A percentile compares a stretch with the other conserved stretches of the same genome.
Evolutionary conservation across 805 yeast genomes (phyloP).

Genomic region (Candida maris): DNA sequence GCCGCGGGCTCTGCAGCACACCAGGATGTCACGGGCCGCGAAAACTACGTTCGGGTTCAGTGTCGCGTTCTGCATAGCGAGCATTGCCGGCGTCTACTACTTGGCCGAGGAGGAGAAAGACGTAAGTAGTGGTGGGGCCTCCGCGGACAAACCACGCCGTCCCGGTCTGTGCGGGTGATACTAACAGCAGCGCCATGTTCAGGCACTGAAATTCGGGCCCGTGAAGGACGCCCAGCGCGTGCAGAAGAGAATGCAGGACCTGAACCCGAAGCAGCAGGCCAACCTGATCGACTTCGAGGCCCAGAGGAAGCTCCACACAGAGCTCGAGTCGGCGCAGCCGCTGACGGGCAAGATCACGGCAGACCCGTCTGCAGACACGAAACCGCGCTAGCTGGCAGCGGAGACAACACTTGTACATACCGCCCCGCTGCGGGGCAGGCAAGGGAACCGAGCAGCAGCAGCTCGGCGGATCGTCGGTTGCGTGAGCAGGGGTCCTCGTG

Average conservation of each 20-base stretch:
- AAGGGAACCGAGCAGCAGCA: too few relatives aligned
- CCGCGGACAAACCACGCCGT: neutral
- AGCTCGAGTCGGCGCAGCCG: constrained; percentile 61
- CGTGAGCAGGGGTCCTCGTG: too few relatives aligned
- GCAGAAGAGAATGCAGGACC: constrained; percentile 37
- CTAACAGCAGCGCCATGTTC: too few relatives aligned
- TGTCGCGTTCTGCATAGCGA: constrained; percentile 49
- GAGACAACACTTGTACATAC: too few relatives aligned
- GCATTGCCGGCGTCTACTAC: constrained; percentile 66
- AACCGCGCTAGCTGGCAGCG: too few relatives aligned
- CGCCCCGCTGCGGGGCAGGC: too few relatives aligned
- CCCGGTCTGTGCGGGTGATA: too few relatives aligned
- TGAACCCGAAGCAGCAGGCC: constrained; percentile 39
- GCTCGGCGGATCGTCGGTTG: too few relatives aligned
- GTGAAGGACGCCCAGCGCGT: constrained; percentile 74
- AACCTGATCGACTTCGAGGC: constrained; percentile 65
- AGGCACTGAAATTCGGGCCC: constrained; percentile 78
- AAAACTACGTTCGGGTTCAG: constrained; percentile 68
- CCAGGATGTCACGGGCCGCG: constrained; percentile 76
- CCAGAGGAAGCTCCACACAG: constrained; percentile 56
- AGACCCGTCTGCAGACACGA: too few relatives aligned
- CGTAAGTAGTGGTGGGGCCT: constrained; percentile 29
- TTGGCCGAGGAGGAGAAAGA: constrained; percentile 69
- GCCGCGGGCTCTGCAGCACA: too few relatives aligned
- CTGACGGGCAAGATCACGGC: constrained; percentile 48